Evolutionary conservation across 1,284 basidiomycete species (phyloP).

Genomic region (Malassezia nana): DNA sequence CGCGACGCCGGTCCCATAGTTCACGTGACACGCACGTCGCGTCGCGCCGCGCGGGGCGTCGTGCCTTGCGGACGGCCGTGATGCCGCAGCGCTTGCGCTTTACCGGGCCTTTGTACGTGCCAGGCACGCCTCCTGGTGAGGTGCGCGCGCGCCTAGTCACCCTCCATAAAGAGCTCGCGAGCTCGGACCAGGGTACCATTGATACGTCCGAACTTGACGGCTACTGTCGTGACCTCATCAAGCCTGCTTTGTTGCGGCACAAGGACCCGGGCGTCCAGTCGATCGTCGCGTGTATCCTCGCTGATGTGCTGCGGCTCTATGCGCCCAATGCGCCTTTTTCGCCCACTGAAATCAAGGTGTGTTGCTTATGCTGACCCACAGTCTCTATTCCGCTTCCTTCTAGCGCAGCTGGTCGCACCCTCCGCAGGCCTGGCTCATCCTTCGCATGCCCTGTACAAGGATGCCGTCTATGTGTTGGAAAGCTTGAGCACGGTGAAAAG

Average conservation of each 20-base stretch:
- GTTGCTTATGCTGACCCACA: constrained; percentile 21
- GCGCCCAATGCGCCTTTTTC: constrained; percentile 96
- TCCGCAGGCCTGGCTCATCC: constrained; percentile 29
- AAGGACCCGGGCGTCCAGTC: constrained; percentile 91
- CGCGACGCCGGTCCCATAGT: not conserved
- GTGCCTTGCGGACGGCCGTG: not conserved
- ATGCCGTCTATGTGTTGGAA: constrained; percentile 66
- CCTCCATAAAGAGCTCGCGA: constrained; percentile 58
- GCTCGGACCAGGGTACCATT: constrained; percentile 75
- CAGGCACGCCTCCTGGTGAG: constrained; percentile 30
- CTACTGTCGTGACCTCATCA: constrained; percentile 70
- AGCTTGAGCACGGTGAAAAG: constrained; percentile 86
- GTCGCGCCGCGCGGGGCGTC: not conserved
- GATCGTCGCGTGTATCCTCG: constrained; percentile 82
- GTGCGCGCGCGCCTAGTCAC: constrained; percentile 29
- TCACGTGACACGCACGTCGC: constrained; percentile 2
- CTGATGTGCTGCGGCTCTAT: constrained; percentile 82
- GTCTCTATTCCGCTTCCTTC: constrained; percentile 55
- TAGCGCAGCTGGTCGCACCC: constrained; percentile 33
- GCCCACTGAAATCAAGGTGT: constrained; percentile 61
- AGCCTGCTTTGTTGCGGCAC: constrained; percentile 70
- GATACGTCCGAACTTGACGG: constrained; percentile 63
- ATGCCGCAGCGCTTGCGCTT: constrained; percentile 14
- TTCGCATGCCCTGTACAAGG: constrained; percentile 25
- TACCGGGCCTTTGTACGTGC: constrained; percentile 28